Conservation (phyloP, 2,329 filamentous ascomycete species). For the Pestalotiopsis fici region DNA sequence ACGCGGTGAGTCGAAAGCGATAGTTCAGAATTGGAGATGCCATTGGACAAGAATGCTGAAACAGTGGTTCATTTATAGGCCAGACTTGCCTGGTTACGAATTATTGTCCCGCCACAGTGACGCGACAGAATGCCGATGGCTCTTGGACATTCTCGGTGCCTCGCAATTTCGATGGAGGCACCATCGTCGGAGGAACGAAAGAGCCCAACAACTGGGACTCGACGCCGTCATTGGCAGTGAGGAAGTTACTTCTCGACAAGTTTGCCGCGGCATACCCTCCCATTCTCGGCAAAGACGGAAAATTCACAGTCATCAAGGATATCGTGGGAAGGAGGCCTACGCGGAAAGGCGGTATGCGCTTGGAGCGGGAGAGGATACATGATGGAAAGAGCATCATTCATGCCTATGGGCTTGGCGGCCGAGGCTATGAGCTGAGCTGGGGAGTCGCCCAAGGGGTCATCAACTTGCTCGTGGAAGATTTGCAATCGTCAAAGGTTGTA, state of each 20-base stretch:
- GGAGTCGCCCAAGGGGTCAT: slow-evolving; percentile 55
- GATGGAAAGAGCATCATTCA: slow-evolving; percentile 41
- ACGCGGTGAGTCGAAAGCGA: slow-evolving; percentile 30
- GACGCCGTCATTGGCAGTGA: slow-evolving; percentile 45
- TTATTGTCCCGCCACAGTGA: slow-evolving; percentile 41
- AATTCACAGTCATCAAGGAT: slow-evolving; percentile 38
- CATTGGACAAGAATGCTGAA: not conserved
- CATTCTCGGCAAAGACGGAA: slow-evolving; percentile 23
- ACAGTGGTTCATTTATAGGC: slow-evolving; percentile 25
- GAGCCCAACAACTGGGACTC: slow-evolving; percentile 58
- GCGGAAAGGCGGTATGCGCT: slow-evolving; percentile 47
- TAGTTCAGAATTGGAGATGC: not conserved
- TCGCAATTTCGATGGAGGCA: slow-evolving; percentile 62
- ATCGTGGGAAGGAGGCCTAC: slow-evolving; percentile 48
- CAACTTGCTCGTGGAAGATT: slow-evolving; percentile 33
- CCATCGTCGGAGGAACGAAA: slow-evolving; percentile 67
- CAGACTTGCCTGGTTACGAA: slow-evolving; percentile 48
- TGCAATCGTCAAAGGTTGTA: not conserved
- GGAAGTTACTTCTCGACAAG: slow-evolving; percentile 44
- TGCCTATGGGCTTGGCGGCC: slow-evolving; percentile 61
- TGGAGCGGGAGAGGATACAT: slow-evolving; percentile 48
- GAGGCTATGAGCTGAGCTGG: slow-evolving; percentile 64
- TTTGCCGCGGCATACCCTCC: slow-evolving; percentile 29
- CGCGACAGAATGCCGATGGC: slow-evolving; percentile 63
- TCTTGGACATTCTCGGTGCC: slow-evolving; percentile 65